Base-by-base conservation (phyloP, 768 basidiomycete genomes). In the Albatrellus ellisii region DNA sequence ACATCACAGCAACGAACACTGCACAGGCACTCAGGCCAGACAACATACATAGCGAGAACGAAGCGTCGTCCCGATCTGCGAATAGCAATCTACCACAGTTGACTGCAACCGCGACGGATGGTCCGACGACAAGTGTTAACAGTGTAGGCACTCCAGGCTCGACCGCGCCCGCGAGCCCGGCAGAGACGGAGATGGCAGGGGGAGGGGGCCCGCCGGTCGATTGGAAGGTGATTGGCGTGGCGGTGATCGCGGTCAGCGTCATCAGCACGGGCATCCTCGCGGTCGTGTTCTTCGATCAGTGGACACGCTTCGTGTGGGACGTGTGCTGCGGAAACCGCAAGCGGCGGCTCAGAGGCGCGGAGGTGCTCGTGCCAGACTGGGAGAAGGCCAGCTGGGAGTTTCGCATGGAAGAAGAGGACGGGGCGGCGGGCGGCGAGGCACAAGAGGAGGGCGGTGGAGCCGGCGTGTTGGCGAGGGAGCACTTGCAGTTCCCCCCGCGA, bases 211-310 rank as follows among this genome's bases (percentile, higher is more conserved):
- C 41, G 6, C 14, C 4, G 29, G 15, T 38, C 39, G 61, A 72
- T 53, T 83, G 80, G 80, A 78, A 79, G 58, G 68, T 79, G 34
- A 68, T 84, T 40, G 81, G 82, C 15, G 71, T 84, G 44, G 67
- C 70, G 10, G 67, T 81, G 42, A 71, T 81, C 46, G 64, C 69
- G n/a, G 65, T 85, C 51, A 75, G 67, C 36, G 64, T 72, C 27
- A 61, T 84, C 39, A 76, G 67, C 21, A 64, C 62, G 2, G 59
- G 70, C 38, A 67, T 79, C 48, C 63, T 82, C 37, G 60, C 68
- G 6, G 61, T 75, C 42, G 68, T 77, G 22, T 84, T 78, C 59
- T 83, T 81, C 59, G 80, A 86, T 59, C 68, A 73, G 26, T 77
- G 79, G 69, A 76, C 70, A 69, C 65, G 70, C 20, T 75, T 81